phyloP scores from a whole-genome alignment of 495 filamentous ascomycete genomes.

The Cetradonia linearis region DNA sequence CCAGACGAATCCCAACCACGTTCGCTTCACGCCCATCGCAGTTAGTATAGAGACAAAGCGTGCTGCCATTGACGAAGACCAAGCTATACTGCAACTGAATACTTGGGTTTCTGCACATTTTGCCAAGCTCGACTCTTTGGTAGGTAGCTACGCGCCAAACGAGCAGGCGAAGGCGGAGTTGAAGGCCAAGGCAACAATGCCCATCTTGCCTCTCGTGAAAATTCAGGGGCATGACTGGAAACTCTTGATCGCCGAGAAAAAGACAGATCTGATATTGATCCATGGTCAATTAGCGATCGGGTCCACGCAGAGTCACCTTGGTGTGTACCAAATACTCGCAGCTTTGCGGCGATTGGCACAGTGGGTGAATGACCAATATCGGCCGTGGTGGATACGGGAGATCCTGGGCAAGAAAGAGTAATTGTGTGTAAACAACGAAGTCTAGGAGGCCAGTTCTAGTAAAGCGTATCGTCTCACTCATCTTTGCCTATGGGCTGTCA shows the following conservation, averaged over 20 bases:
- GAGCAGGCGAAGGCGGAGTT: no score
- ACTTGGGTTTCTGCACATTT: not conserved
- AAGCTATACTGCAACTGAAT: not conserved
- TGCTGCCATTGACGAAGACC: not conserved
- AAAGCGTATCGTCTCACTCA: no score
- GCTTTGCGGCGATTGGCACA: not conserved
- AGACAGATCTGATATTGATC: not conserved
- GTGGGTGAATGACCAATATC: not conserved
- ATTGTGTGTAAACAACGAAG: no score
- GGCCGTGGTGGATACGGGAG: not conserved
- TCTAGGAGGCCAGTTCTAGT: no score
- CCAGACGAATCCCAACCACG: not conserved
- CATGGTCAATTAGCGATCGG: not conserved
- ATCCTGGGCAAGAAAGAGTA: not conserved
- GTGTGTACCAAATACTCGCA: not conserved
- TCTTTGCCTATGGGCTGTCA: no score
- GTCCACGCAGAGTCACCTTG: not conserved
- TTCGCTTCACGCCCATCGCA: conserved; percentile 1
- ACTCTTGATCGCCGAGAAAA: not conserved
- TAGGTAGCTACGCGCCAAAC: not conserved
- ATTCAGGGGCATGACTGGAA: not conserved
- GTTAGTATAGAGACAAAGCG: conserved; percentile 2
- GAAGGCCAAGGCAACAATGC: not conserved
- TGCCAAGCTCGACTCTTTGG: not conserved
- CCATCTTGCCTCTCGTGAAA: not conserved